Evolutionary conservation across 768 basidiomycete species (phyloP), one percentile per base, ranked within the genome.

Genomic region (Naganishia vishniacii): DNA sequence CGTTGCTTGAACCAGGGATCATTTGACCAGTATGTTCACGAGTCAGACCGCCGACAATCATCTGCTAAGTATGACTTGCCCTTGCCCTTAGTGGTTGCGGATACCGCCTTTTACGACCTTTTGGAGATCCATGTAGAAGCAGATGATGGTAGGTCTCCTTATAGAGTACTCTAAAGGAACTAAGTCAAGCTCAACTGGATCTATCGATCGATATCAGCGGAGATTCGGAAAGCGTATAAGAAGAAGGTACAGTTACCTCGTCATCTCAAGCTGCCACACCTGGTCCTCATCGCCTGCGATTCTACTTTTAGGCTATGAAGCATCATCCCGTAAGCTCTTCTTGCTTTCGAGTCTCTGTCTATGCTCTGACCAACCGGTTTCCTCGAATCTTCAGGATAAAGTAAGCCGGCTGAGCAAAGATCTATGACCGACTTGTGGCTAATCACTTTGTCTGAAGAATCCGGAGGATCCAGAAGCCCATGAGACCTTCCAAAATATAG

Each of bases 161-260:
- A 9, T 2, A 56, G 6, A 25, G 34, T 6, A 20, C 2, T 2
- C 20, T n/a, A n/a, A n/a, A n/a, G 34, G 34, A 15, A 37, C 37
- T 32, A 56, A 29, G 28, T 4, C 29, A 18, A 25, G 48, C 42
- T 44, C 2, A 49, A 20, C 12, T 20, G 4, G 28, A 7, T 31
- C n/a, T 51, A 18, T 41, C 20, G 20, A 15, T 37, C 18, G 15
- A 9, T 20, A 9, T 6, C 37, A 56, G 89, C 81, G 68, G 90
- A 97, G 67, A 90, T 97, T 71, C 93, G 92, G 79, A 89, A 88
- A 73, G 92, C 92, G 16, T 97, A 97, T 75, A 86, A 88, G 75
- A 88, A 84, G 80, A 93, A 92, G 85, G 91, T 89, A 61, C 59
- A 79, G 70, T 41, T 59, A 46, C 66, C 68, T 68, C 51, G 62